Evolutionary conservation across 768 basidiomycete species (phyloP), one percentile per base, ranked within the genome.

Genomic region (Nevesoporus exiguus): DNA sequence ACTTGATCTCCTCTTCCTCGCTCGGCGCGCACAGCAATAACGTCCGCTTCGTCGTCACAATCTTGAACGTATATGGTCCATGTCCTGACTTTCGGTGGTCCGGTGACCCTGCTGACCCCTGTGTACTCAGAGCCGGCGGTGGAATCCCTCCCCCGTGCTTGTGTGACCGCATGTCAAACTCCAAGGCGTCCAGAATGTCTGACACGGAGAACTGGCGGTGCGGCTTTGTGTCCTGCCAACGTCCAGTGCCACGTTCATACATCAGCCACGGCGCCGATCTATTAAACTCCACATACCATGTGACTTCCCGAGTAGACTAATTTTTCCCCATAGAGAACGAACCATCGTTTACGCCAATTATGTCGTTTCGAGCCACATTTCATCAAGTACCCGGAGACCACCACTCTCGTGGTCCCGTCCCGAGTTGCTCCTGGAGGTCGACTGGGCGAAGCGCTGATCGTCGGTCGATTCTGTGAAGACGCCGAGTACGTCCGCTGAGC

Each of bases 1-100:
- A 99, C 71, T 89, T 91, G 70, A 98, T 95, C 74, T 98, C 97
- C 62, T 98, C 96, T 63, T 98, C 97, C 70, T 99, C 97, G 54
- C 81, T 87, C 15, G 97, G 96, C 7, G 97, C 97, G 63, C 94
- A 97, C 24, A 98, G 76, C 49, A 96, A 71, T 54, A 93, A 74
- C 17, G 90, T 88, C 56, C 93, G 83, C 71, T 96, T 94, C 50
- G 96, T 94, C 34, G 94, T 97, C 61, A 98, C 87, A 51, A 98
- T 88, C 74, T 97, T 94, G 84, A 99, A 98, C 48, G 90, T 91
- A 67, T 86, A 80, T 10, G 72, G 69, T 22, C 73, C 71, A 48
- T 72, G 73, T 30, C 73, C 74, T 37, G 78, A 77, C 36, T 80
- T 80, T 5, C 66, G 73, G 17, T 76, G 80, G 6, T 75, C 70